phyloP scores from a whole-genome alignment of 306 rosid species.

The Datisca glomerata region DNA sequence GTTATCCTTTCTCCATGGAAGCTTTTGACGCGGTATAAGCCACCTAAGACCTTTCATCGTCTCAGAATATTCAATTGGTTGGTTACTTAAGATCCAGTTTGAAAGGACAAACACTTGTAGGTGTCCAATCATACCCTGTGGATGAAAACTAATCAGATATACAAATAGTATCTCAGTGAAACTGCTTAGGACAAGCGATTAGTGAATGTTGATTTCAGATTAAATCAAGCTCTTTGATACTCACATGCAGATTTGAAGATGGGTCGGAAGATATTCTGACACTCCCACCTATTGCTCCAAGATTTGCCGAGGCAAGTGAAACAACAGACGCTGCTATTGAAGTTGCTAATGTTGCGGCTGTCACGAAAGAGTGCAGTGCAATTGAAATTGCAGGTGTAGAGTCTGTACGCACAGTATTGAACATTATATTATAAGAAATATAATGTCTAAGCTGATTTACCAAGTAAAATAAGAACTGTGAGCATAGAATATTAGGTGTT shows the following conservation, averaged over 20 bases:
- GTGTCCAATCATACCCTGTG: constrained; percentile 57
- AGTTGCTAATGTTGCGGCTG: constrained; percentile 48
- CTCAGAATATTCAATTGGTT: constrained; percentile 36
- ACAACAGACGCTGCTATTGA: constrained; percentile 35
- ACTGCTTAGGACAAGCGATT: too few relatives aligned
- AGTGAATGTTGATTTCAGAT: too few relatives aligned
- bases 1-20: constrained; percentile 42
- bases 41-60: constrained; percentile 51
- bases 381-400: constrained; percentile 33
- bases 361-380: constrained; percentile 40
- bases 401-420: constrained; percentile 21
- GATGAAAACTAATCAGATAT: constrained; percentile 5
- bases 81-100: constrained; percentile 35
- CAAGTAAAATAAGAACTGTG: not conserved
- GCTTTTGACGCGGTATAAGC: constrained; percentile 53
- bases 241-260: constrained; percentile 41
- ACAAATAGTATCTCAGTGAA: too few relatives aligned
- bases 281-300: constrained; percentile 40
- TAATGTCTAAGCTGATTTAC: too few relatives aligned
- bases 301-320: constrained; percentile 41
- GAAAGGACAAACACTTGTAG: constrained; percentile 57
- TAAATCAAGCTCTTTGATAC: constrained; percentile 11
- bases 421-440: too few relatives aligned
- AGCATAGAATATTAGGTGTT: constrained; percentile 3
- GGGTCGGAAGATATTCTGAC: constrained; percentile 19